phyloP scores from a whole-genome alignment of 148 eudicot genomes.

The Fagopyrum tataricum region DNA sequence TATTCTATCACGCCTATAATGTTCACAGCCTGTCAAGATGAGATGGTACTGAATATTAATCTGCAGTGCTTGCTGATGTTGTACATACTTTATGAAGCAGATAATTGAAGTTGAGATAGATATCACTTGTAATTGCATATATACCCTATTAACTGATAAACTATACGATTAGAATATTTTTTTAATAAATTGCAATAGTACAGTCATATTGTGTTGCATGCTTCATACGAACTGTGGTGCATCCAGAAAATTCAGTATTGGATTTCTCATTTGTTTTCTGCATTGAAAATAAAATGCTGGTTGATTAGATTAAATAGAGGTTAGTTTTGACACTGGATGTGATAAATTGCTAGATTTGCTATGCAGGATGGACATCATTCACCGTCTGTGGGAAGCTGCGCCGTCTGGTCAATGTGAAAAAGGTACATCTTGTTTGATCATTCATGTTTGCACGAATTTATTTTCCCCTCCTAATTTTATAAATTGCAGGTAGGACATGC shows the following conservation, averaged over 20 bases:
- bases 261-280: not conserved
- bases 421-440: conserved; percentile 34
- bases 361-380: conserved; percentile 95
- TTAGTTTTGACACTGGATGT: not conserved
- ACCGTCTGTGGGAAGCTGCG: conserved; percentile 98
- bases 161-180: not conserved
- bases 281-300: not conserved
- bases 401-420: conserved; percentile 75
- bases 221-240: not conserved
- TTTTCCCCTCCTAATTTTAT: conserved; percentile 6
- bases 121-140: not conserved
- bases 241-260: not conserved
- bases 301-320: not conserved
- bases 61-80: not conserved
- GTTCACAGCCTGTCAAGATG: not conserved
- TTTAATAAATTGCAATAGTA: not conserved
- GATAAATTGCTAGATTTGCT: conserved; percentile 11
- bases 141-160: not conserved
- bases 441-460: conserved; percentile 2
- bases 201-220: not conserved
- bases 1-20: not conserved
- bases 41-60: not conserved
- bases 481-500: conserved; percentile 92
- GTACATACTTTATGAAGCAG: not conserved
- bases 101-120: not conserved